Percentiles rank a stretch among this genome's conserved stretches.
phyloP scores from a whole-genome alignment of 2,329 filamentous ascomycete genomes.

The Penicillium sp. region DNA sequence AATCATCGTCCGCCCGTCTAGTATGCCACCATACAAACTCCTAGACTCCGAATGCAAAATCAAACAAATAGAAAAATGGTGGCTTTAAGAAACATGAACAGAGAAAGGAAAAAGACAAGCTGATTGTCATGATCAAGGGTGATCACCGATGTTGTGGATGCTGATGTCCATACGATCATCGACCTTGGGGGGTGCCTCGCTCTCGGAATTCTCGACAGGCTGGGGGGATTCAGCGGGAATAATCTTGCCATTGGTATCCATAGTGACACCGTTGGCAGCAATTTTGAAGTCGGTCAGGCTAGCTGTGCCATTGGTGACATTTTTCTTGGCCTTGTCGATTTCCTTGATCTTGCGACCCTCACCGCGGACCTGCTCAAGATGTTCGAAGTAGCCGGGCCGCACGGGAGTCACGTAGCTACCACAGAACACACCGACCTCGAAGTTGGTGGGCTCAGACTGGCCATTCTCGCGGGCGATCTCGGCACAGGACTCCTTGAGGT shows the following conservation, averaged over 20 bases:
- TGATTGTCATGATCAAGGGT: slow-evolving; percentile 35
- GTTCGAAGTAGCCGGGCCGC: slow-evolving; percentile 78
- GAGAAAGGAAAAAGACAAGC: slow-evolving; percentile 12
- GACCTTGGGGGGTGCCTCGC: slow-evolving; percentile 46
- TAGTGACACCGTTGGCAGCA: slow-evolving; percentile 63
- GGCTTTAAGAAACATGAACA: slow-evolving; percentile 12
- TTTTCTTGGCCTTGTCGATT: slow-evolving; percentile 65
- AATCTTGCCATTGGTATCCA: slow-evolving; percentile 60
- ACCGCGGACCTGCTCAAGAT: slow-evolving; percentile 71
- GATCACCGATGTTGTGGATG: slow-evolving; percentile 61
- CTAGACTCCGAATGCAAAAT: slow-evolving; percentile 31
- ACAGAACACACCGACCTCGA: slow-evolving; percentile 91
- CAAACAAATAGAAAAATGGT: neutral
- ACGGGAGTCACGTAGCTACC: slow-evolving; percentile 85
- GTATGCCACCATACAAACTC: slow-evolving; percentile 28
- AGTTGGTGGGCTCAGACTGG: slow-evolving; percentile 61
- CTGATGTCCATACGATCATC: slow-evolving; percentile 62
- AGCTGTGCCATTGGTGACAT: slow-evolving; percentile 65
- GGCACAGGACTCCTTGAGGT: slow-evolving; percentile 78
- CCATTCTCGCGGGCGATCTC: slow-evolving; percentile 64
- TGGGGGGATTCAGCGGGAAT: slow-evolving; percentile 49
- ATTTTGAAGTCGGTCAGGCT: slow-evolving; percentile 64
- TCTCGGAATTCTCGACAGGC: neutral
- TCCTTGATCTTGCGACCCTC: slow-evolving; percentile 71
- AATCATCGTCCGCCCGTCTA: slow-evolving; percentile 21